A percentile compares a stretch with the other conserved stretches of the same genome.
Conservation (phyloP, 306 rosid genomes). For the Pterocarpus santalinus region DNA sequence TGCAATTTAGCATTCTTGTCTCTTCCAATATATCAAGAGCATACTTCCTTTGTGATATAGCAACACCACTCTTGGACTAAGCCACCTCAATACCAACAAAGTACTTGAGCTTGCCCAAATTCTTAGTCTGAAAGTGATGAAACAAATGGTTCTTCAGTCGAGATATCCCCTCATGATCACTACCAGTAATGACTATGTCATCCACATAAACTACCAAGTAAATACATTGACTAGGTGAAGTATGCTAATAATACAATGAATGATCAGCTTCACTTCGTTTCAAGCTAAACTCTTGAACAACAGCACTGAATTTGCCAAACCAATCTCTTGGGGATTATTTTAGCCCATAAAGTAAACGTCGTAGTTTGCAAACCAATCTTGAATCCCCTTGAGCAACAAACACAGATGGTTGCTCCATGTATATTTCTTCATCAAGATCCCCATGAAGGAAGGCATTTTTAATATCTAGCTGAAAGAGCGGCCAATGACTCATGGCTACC, state of each 20-base stretch:
- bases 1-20: neutral
- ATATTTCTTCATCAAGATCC: neutral
- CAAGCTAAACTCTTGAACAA: neutral
- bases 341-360: neutral
- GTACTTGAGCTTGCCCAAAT: neutral
- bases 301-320: neutral
- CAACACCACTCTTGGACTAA: neutral
- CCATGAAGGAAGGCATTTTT: neutral
- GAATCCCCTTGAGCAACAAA: neutral
- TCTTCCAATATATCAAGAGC: neutral
- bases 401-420: too few species aligned
- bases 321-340: too few species aligned
- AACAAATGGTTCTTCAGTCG: neutral
- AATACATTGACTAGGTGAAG: too few species aligned
- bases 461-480: neutral
- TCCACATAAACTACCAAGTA: too few species aligned
- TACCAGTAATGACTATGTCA: neutral
- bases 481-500: neutral
- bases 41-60: neutral
- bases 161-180: neutral
- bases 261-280: neutral
- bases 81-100: neutral
- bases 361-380: neutral
- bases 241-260: neutral
- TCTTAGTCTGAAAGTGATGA: neutral